Percentiles rank a stretch among this genome's conserved stretches.
phyloP scores from a whole-genome alignment of 2,329 filamentous ascomycete genomes.

The Leptodontidium sp. region DNA sequence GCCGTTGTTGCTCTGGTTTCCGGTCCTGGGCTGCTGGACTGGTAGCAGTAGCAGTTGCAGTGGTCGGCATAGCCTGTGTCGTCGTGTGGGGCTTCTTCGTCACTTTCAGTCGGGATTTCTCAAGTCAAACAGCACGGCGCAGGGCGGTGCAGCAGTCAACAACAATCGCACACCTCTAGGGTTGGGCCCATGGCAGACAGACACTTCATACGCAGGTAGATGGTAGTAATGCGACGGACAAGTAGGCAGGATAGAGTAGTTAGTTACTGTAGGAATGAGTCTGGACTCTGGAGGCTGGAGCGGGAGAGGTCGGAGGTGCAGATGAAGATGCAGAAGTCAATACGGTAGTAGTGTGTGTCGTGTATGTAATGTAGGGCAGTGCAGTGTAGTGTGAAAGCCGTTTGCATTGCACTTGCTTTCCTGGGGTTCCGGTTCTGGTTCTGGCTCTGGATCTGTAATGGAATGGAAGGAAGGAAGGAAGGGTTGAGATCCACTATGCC shows the following conservation, averaged over 20 bases:
- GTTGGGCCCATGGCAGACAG: slow-evolving; percentile 24
- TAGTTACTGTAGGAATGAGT: too few species aligned
- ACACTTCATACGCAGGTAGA: background rate
- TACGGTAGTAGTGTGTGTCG: too few species aligned
- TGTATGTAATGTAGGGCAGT: too few species aligned
- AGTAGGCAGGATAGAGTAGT: background rate
- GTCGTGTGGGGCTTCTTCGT: slow-evolving; percentile 29
- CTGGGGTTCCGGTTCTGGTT: background rate
- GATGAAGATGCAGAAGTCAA: slow-evolving; percentile 1
- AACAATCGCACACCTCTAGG: slow-evolving; percentile 5
- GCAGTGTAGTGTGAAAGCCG: too few species aligned
- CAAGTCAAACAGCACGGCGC: background rate
- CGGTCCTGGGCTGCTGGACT: slow-evolving; percentile 28
- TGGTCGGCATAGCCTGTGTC: slow-evolving; percentile 27
- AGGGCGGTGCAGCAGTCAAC: background rate
- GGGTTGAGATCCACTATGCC: slow-evolving; percentile 8
- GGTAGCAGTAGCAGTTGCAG: background rate
- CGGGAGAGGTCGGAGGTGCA: background rate
- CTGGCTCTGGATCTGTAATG: slow-evolving; percentile 13
- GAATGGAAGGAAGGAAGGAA: background rate
- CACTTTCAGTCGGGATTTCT: background rate
- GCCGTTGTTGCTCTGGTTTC: slow-evolving; percentile 25
- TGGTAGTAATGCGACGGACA: background rate
- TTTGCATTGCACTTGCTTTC: background rate
- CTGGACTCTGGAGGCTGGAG: too few species aligned